Conservation (phyloP, 306 rosid species). For the Comarum palustre region DNA sequence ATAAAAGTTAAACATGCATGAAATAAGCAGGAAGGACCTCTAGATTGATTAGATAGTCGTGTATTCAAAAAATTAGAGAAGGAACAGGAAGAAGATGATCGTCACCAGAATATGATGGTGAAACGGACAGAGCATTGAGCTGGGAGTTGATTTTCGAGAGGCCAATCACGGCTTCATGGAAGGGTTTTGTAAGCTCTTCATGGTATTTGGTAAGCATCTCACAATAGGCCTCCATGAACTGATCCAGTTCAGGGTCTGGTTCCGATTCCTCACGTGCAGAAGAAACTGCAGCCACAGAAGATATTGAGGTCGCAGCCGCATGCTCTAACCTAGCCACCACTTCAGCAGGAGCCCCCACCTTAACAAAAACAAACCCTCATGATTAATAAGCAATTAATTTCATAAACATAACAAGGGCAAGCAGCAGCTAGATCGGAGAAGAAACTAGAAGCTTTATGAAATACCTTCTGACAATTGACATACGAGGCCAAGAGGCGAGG, state of each 20-base stretch:
- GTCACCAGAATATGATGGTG: constrained; percentile 34
- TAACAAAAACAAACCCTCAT: neutral
- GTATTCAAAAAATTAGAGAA: neutral
- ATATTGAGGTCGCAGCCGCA: constrained; percentile 12
- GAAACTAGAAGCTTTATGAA: neutral
- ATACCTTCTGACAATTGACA: constrained; percentile 39
- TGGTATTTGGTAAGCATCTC: constrained; percentile 50
- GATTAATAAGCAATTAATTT: neutral
- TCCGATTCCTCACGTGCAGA: neutral
- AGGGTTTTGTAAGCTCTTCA: constrained; percentile 46
- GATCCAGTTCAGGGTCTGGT: constrained; percentile 43
- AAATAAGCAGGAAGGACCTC: neutral
- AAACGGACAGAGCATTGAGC: constrained; percentile 32
- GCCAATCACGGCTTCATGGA: constrained; percentile 51
- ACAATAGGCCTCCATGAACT: constrained; percentile 59
- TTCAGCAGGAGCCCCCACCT: constrained; percentile 51
- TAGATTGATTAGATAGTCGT: neutral
- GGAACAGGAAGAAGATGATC: neutral
- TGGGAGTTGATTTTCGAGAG: constrained; percentile 38
- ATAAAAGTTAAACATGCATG: neutral
- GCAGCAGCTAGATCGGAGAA: neutral
- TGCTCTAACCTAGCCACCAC: constrained; percentile 40
- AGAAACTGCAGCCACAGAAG: neutral
- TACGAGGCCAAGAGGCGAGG: constrained; percentile 32
- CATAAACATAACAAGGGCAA: neutral